phyloP scores from a whole-genome alignment of 1,139 yeast species.

The Yamadazyma spencermartinsiae region DNA sequence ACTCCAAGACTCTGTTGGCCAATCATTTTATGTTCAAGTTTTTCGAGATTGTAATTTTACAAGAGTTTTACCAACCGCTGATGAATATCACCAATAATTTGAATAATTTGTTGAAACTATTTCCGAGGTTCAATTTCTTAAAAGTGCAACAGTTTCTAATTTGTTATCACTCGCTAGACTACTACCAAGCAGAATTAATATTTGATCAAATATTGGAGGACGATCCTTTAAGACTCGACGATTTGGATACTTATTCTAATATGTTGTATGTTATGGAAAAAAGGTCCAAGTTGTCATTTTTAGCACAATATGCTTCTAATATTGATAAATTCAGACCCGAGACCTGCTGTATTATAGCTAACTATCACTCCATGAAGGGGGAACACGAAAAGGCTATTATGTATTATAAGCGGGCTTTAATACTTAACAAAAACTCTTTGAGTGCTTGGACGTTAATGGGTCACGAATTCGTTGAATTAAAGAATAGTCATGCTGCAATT shows the following conservation, averaged over 20 bases:
- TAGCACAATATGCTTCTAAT: conserved; percentile 83
- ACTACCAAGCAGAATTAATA: conserved; percentile 71
- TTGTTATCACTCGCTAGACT: conserved; percentile 78
- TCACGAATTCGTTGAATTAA: conserved; percentile 94
- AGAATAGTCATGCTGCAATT: conserved; percentile 96
- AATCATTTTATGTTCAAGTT: conserved; percentile 59
- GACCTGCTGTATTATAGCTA: conserved; percentile 92
- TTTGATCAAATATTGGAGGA: conserved; percentile 71
- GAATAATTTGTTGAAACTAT: conserved; percentile 45
- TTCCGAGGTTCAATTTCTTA: conserved; percentile 74
- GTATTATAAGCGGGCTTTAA: conserved; percentile 87
- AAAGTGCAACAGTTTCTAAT: conserved; percentile 80
- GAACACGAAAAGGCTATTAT: conserved; percentile 95
- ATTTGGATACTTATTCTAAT: conserved; percentile 88
- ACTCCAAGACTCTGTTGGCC: conserved; percentile 22
- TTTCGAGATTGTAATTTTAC: conserved; percentile 69
- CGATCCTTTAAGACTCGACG: conserved; percentile 91
- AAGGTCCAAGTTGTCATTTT: conserved; percentile 74
- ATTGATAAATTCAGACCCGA: conserved; percentile 91
- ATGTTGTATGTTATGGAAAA: conserved; percentile 94
- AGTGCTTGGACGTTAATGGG: conserved; percentile 99
- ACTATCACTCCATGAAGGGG: conserved; percentile 86
- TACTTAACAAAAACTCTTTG: conserved; percentile 75
- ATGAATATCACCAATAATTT: conserved; percentile 46
- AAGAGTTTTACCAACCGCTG: conserved; percentile 77